phyloP scores from a whole-genome alignment of 441 rosid species.

The Francoa sonchifolia region DNA sequence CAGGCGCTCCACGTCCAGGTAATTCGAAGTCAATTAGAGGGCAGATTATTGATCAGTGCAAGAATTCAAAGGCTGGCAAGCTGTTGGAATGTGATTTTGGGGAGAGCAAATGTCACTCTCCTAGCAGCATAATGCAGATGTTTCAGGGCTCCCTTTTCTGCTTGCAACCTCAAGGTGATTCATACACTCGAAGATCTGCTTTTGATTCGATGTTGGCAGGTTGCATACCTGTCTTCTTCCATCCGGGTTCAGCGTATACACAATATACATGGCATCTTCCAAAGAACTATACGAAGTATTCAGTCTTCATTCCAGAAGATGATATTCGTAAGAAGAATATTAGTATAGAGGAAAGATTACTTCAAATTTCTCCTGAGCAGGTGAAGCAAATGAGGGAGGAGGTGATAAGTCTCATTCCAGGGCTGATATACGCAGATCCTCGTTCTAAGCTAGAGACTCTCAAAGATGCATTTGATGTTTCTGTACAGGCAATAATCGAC shows the following conservation, averaged over 20 bases:
- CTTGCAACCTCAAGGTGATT: constrained; percentile 87
- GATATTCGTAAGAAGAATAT: constrained; percentile 61
- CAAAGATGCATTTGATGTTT: constrained; percentile 72
- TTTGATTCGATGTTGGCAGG: constrained; percentile 85
- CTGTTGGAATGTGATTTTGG: constrained; percentile 90
- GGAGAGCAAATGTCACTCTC: constrained; percentile 97
- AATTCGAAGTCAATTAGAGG: constrained; percentile 81
- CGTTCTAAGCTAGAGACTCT: constrained; percentile 56
- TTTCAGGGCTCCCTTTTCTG: constrained; percentile 81
- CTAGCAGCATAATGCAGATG: constrained; percentile 89
- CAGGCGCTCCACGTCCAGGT: constrained; percentile 88
- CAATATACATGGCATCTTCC: constrained; percentile 94
- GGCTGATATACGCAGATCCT: constrained; percentile 72
- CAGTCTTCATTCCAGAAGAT: constrained; percentile 82
- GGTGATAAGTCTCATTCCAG: constrained; percentile 62
- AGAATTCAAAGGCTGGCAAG: constrained; percentile 47
- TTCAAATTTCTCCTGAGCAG: constrained; percentile 57
- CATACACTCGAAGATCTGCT: constrained; percentile 81
- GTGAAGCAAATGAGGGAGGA: constrained; percentile 67
- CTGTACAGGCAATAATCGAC: constrained; percentile 69
- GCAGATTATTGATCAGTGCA: constrained; percentile 77
- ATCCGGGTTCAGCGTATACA: constrained; percentile 87
- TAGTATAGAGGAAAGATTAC: constrained; percentile 65
- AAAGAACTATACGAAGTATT: constrained; percentile 60
- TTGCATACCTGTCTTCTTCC: constrained; percentile 86